A percentile compares a stretch with the other conserved stretches of the same genome.
Evolutionary conservation across 208 protist species (phyloP).

Genomic region (Acanthamoeba sp.): DNA sequence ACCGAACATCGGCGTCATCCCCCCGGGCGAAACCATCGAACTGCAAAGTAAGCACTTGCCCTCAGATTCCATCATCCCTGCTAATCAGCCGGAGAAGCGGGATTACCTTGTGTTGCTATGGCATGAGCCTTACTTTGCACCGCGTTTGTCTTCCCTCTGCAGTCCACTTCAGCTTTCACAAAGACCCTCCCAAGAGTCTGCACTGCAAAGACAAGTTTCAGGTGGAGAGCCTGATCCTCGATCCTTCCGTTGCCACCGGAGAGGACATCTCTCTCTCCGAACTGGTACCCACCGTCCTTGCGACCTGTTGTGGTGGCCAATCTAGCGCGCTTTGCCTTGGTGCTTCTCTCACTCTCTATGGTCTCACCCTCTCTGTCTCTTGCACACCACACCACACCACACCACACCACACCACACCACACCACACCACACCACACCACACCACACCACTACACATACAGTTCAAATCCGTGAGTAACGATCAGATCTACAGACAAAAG

Average conservation of each 20-base stretch:
- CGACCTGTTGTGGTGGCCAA: neutral
- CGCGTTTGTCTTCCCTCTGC: neutral
- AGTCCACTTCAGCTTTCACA: slow-evolving; percentile 77
- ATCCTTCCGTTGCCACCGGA: slow-evolving; percentile 10
- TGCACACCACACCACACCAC: too few relatives aligned
- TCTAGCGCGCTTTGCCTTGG: neutral
- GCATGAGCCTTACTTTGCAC: neutral
- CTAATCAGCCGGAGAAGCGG: neutral
- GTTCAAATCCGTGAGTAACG: slow-evolving; percentile 31
- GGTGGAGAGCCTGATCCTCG: slow-evolving; percentile 54
- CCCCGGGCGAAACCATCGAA: slow-evolving; percentile 78
- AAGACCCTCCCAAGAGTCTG: slow-evolving; percentile 71
- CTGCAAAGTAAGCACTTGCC: slow-evolving; percentile 72
- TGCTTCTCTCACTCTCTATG: neutral
- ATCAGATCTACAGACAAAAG: slow-evolving; percentile 67
- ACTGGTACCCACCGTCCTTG: neutral
- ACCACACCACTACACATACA: too few relatives aligned
- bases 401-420: too few relatives aligned
- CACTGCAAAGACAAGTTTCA: slow-evolving; percentile 77
- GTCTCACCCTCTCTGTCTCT: too few relatives aligned
- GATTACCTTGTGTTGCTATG: neutral
- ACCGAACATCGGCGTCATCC: slow-evolving; percentile 82
- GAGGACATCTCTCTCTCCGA: slow-evolving; percentile 71
- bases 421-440: too few relatives aligned
- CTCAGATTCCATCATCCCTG: neutral